phyloP scores from a whole-genome alignment of 2,329 filamentous ascomycete species.

The Apiospora koreana region DNA sequence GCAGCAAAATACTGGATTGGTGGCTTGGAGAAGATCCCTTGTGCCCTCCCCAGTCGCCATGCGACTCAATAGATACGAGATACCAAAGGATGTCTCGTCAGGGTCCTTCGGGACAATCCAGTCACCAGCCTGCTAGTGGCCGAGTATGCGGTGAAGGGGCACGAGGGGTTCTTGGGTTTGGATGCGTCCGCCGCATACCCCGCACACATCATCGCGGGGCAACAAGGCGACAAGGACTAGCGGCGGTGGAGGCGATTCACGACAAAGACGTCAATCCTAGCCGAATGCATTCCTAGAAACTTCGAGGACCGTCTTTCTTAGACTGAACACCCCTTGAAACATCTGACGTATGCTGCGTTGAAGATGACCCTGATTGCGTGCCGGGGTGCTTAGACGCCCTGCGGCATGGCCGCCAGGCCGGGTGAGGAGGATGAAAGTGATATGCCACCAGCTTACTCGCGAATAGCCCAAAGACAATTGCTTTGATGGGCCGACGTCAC shows the following conservation, averaged over 20 bases:
- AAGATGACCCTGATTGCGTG: not conserved
- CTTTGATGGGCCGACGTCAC: not conserved
- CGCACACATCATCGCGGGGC: slow-evolving; percentile 7
- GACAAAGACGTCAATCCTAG: not conserved
- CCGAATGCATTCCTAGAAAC: not conserved
- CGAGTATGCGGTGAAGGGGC: slow-evolving; percentile 5
- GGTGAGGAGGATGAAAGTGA: not conserved
- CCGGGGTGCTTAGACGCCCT: not conserved
- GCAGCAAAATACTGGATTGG: not conserved
- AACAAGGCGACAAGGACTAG: not conserved
- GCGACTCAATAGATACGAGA: not conserved
- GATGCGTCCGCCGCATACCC: slow-evolving; percentile 1
- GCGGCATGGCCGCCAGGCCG: not conserved
- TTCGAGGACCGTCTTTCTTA: not conserved
- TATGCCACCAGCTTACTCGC: not conserved
- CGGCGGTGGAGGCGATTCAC: not conserved
- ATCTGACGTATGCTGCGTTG: not conserved
- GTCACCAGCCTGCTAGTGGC: not conserved
- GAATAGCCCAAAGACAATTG: not conserved
- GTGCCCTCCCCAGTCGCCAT: not conserved
- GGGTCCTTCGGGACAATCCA: not conserved
- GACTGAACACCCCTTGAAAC: not conserved
- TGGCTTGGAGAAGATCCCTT: not conserved
- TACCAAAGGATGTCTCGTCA: not conserved
- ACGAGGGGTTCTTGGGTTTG: not conserved